Base-by-base conservation (phyloP, 495 filamentous ascomycete genomes). In the Astrothelium macrocarpum region DNA sequence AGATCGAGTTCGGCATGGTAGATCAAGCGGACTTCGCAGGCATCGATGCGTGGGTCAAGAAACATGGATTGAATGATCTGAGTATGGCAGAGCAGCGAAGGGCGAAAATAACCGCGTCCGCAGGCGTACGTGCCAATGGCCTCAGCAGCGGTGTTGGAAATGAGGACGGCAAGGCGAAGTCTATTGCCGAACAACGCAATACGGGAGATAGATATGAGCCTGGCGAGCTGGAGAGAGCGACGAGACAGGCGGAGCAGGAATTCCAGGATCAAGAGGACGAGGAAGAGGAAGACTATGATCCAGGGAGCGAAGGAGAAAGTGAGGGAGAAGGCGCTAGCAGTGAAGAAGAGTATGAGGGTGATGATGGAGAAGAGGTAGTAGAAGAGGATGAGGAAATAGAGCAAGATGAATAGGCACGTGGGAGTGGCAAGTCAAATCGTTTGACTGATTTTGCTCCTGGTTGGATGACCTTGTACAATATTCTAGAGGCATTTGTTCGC, bases 261-360 rank as follows among this genome's bases (percentile, higher is more conserved):
- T 59, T 79, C 80, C 82, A 77, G 67, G 82, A 85, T 71, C 77
- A 81, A 60, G 88, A 91, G 66, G 91, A 95, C 63, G 90, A 95
- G 69, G 84, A 90, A 28, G 91, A 93, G 67, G 92, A 95, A 73
- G 92, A 95, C 66, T 94, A 92, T 73, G 86, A 92, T 69, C 90
- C 89, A 2, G 90, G 87, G 1, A 88, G 84, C 65, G 89, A 87
- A 0, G 86, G 78, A 2, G 86, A 89, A 7, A 90, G 85, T 65
- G 90, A 89, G 26, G 88, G 77, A 63, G 81, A 79, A n/a, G 79
- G 81, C 0, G 69, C 67, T 64, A 71, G 66, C 32, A 77, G 72
- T 59, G 82, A 82, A 0, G 79, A 77, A 0, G 80, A 81, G 1
- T 81, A 80, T 0, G 81, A 80, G 32, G 80, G 77, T 11, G 78